Conservation (phyloP, 305 asterid species). For the Fraxinus angustifolia region DNA sequence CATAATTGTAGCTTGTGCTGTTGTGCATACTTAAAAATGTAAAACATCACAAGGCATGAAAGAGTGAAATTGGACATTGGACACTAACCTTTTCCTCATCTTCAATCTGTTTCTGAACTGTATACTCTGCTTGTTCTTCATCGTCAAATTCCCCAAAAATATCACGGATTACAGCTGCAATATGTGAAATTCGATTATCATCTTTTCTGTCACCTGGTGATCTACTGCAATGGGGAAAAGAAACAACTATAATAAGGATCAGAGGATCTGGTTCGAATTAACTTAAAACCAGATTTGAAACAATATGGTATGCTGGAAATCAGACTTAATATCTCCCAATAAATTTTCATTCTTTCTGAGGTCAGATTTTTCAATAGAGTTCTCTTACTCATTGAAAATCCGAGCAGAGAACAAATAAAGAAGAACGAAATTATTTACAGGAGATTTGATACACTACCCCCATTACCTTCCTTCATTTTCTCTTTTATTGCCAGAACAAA, state of each 20-base stretch:
- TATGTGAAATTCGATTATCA: conserved; percentile 25
- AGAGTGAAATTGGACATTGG: not conserved
- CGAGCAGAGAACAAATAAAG: not conserved
- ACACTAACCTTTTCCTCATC: conserved; percentile 39
- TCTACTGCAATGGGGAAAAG: conserved; percentile 20
- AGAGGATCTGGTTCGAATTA: not conserved
- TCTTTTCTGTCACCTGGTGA: conserved; percentile 45
- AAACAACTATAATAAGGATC: not conserved
- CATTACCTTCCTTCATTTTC: conserved; percentile 45
- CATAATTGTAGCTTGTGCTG: not conserved
- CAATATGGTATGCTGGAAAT: not conserved
- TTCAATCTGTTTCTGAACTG: conserved; percentile 32
- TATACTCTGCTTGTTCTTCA: conserved; percentile 33
- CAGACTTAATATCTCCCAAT: not conserved
- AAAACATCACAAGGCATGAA: not conserved
- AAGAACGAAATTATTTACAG: conserved; percentile 20
- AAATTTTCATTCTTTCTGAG: not conserved
- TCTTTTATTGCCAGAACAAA: conserved; percentile 37
- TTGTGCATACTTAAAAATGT: not conserved
- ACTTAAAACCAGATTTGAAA: not conserved
- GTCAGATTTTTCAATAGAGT: not conserved
- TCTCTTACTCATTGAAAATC: not conserved
- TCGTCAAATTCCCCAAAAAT: conserved; percentile 57
- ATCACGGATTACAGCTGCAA: conserved; percentile 54
- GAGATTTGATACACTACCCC: conserved; percentile 32